Base-by-base conservation (phyloP, 2,329 filamentous ascomycete genomes). In the Aureobasidium sp. region DNA sequence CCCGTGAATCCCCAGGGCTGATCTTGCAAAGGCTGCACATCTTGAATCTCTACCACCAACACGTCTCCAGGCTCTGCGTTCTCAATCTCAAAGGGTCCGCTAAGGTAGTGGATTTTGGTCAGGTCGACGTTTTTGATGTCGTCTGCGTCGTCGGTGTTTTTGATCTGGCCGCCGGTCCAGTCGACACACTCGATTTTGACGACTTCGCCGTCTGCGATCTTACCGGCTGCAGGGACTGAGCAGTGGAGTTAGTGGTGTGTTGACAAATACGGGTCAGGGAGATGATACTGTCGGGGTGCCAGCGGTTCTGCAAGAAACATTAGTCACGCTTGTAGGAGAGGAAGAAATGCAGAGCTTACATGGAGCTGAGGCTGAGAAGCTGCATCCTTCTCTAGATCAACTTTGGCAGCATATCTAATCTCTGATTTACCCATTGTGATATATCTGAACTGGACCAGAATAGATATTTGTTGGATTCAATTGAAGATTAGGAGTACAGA, bases 101-200 rank as follows among this genome's bases (percentile, higher is more conserved):
- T 92, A 5, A 97, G 83, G 72, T 96, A 96, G 75, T 97, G 92
- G 51, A 95, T 83, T 62, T 84, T 82, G 25, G 89, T 95, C 3
- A 97, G 79, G 71, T 96, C 91, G 57, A 95, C 88, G 66, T 94
- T 87, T 64, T 86, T 85, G 63, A 96, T 78, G 70, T 97, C 92
- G 69, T 96, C 89, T n/a, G 92, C 92, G 36, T 83, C 88, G 73
- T 97, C 91, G 67, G 93, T 88, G 75, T 97, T 96, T 61, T 84
- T 82, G 70, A 96, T 96, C 69, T 96, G 91, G 1, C 91, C 91
- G 25, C 70, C 71, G 0, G 75, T 78, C 71, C 90, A 95, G 76
- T 95, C 90, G 8, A 94, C 79, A 70, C 92, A 96, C 79, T 96
- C 90, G 67, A 96, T 96, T 76, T 95, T 96, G 67, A 96, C 91